phyloP scores from a whole-genome alignment of 1,139 yeast genomes.

The Spencermartinsiella ligniputridi region DNA sequence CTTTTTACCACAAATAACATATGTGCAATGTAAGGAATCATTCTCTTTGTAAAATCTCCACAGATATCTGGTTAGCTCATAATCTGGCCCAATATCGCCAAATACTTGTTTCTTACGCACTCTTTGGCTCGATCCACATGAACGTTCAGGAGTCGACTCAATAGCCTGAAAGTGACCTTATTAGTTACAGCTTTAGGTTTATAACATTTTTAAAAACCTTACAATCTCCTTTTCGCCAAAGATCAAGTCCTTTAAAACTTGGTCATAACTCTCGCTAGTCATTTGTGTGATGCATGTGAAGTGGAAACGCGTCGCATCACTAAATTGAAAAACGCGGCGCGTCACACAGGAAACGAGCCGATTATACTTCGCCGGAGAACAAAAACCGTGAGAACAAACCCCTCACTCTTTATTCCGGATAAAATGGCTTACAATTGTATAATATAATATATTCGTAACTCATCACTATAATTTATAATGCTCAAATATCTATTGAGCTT shows the following conservation, averaged over 20 bases:
- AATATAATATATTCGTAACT: not conserved
- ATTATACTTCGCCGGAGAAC: too few relatives aligned
- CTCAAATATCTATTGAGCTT: constrained; percentile 13
- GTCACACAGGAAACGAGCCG: too few relatives aligned
- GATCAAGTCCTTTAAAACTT: constrained; percentile 7
- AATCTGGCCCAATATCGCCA: not conserved
- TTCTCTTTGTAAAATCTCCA: constrained; percentile 17
- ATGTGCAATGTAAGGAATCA: constrained; percentile 16
- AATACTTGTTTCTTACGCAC: constrained; percentile 10
- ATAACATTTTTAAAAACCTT: constrained; percentile 4
- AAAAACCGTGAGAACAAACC: too few relatives aligned
- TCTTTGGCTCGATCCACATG: constrained; percentile 27
- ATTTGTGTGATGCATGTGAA: too few relatives aligned
- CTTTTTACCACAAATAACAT: constrained; percentile 13
- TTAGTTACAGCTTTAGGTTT: too few relatives aligned
- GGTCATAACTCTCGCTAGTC: constrained; percentile 5
- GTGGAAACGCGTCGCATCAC: too few relatives aligned
- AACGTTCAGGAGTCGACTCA: constrained; percentile 25
- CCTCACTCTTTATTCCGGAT: too few relatives aligned
- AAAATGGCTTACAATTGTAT: too few relatives aligned
- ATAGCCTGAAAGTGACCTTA: constrained; percentile 27
- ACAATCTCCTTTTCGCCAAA: constrained; percentile 20
- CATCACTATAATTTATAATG: constrained; percentile 7
- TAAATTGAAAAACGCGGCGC: too few relatives aligned
- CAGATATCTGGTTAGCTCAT: constrained; percentile 13